Conservation (phyloP, 176 grass and related monocot species). For the Hordeum vulgare region MorexV3_pseudomolecules_assembly NC_058519.1:460550573-460551072, state of each 20-base stretch:
- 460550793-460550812: neutral
- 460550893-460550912: neutral
- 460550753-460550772: neutral
- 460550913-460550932: neutral
- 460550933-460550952: no score
- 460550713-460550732: neutral
- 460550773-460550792: neutral
- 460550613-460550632: conserved; percentile 22
- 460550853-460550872: neutral
- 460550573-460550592: conserved; percentile 8
- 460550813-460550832: neutral
- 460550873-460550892: neutral
- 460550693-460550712: neutral
- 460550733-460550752: neutral
- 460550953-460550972: no score
- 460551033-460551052: neutral
- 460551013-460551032: neutral
- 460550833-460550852: neutral
- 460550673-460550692: neutral
- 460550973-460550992: no score
- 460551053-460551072: neutral
- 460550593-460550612: conserved; percentile 31
- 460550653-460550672: neutral
- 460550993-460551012: no score
- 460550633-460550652: conserved; percentile 14